These are phyloP conservation scores for Chaetomium strumarium DNA, from an alignment of 2,329 filamentous ascomycete species.

Conservation along the genomic window DNA sequence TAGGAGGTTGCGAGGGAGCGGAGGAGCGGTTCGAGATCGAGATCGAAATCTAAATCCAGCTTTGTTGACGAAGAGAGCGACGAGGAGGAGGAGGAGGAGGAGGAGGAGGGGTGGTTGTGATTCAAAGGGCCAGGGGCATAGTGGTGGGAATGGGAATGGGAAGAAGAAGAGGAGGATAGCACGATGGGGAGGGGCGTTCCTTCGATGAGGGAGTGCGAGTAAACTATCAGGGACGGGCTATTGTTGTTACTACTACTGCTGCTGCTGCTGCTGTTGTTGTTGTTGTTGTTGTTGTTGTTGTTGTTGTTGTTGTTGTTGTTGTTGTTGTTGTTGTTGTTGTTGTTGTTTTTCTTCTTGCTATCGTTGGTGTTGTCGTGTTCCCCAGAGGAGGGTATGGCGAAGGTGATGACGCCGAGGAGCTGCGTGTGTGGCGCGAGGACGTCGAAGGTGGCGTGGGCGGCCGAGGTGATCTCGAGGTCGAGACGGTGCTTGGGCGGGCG, in stretches of 20 bases:
- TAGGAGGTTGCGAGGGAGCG: slow-evolving; percentile 23
- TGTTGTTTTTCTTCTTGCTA: background rate
- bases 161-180: slow-evolving; percentile 30
- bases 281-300: background rate
- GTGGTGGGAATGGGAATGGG: too few species aligned
- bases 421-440: slow-evolving; percentile 37
- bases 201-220: slow-evolving; percentile 37
- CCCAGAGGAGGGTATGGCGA: background rate
- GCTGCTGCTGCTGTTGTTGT: too few species aligned
- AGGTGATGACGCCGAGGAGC: slow-evolving; percentile 32
- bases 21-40: slow-evolving; percentile 31
- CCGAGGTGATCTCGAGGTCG: slow-evolving; percentile 32
- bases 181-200: slow-evolving; percentile 31
- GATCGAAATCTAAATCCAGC: background rate
- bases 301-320: too few species aligned
- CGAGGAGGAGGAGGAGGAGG: slow-evolving; percentile 6
- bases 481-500: slow-evolving; percentile 39
- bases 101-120: slow-evolving; percentile 7
- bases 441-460: slow-evolving; percentile 37
- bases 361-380: background rate
- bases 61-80: background rate
- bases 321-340: background rate
- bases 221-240: slow-evolving; percentile 30
- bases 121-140: too few species aligned
- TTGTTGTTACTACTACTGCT: too few species aligned